Base-by-base conservation (phyloP, 2,329 filamentous ascomycete genomes). In the Pseudogymnoascus sp. region DNA sequence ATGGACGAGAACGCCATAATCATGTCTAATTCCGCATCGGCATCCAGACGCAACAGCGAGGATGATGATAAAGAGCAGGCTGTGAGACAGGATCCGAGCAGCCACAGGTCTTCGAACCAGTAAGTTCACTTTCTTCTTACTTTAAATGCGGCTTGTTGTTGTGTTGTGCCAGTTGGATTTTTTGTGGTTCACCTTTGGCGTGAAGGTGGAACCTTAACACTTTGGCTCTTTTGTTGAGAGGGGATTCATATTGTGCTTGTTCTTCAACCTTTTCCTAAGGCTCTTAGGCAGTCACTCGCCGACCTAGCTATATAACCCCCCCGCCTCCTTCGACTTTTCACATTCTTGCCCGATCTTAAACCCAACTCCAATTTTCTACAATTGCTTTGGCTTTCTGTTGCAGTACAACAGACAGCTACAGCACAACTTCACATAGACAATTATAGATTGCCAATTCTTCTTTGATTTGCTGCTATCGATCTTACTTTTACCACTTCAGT, bases 1-100 rank as follows among this genome's bases (percentile, higher is more conserved):
- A 83, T 82, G 69, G 82, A 88, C 69, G 84, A 88, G 65, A 82
- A 84, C 62, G 78, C 91, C 59, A 38, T 60, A 3, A 37, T 60
- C 33, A 60, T 37, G 59, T 56, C 46, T 1, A 89, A 91, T 15
- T 93, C 91, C 11, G 89, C 91, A 69, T 97, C 93, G 26, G 88
- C 96, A 31, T 95, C 93, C 66, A 85, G 93, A 68, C 89, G 93
- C 68, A 96, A 96, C 73, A 97, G 93, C 62, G 90, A 96, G 72
- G 89, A 97, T 73, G 90, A 93, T 69, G 91, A 96, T 71, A 92
- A 93, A 72, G 89, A 92, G 72, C 86, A 88, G 69, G 85, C 88
- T 67, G 84, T 89, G 71, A 81, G 86, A 67, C 82, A 88, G 73
- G 82, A 88, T 69, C 81, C 85, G n/a, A 86, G 87, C 37, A 87